Base-by-base conservation (phyloP, 1,284 basidiomycete genomes). In the Porodaedalea pini region DNA sequence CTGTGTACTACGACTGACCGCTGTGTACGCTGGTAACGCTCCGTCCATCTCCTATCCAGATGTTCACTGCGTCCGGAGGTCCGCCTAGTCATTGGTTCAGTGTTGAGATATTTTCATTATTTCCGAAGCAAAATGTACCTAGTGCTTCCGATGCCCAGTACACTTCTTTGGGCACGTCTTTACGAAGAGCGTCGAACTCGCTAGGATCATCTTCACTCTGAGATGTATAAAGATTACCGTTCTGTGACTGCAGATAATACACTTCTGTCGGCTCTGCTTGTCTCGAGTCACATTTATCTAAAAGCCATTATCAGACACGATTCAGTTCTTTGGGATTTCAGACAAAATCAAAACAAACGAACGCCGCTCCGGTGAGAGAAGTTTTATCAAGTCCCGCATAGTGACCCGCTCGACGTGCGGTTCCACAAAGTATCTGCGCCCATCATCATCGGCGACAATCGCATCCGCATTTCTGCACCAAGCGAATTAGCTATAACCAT, bases 1-100 rank as follows among this genome's bases (percentile, higher is more conserved):
- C 39, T 29, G 57, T 74, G 50, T 64, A 17, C 10, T 17, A 17
- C 3, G 19, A 54, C 59, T 19, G 5, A 90, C 91, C 92, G 66
- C 83, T 89, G 68, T 97, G 94, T 47, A 95, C 80, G 56, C 88
- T 92, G 0, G 94, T 95, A 5, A 84, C 75, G 66, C 90, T 93
- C 61, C 75, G 72, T 51, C 77, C 76, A 63, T 89, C 80, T 7
- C 93, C 94, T 49, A 96, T 90, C 94, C 94, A 96, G 19, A 95
- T 67, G 68, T 96, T 96, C 0, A 93, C 91, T 2, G 92, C 93
- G 64, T 96, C 94, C 0, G 93, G 92, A 21, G 73, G 67, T 58
- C 72, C 74, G 39, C 79, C 90, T 90, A 59, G 39, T 61, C 17
- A 27, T n/a, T 15, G 15, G 47, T 41, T 50, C 31, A 19, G 29